Base-by-base conservation (phyloP, 805 yeast species). In the Kuraishia floccosa region DNA sequence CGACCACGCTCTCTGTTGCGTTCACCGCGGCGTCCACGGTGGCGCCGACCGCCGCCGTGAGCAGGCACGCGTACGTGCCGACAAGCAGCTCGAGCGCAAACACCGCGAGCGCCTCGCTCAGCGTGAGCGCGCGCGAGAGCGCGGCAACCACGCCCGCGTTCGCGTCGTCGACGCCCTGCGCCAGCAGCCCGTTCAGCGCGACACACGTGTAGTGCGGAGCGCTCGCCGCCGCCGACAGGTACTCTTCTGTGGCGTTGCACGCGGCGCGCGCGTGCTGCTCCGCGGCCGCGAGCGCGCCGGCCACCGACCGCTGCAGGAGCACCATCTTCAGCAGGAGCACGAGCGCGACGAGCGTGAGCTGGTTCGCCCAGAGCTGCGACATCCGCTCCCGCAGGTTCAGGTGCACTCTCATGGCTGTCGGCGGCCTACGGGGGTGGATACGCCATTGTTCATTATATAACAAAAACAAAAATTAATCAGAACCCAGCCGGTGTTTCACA, bases 41-140 rank as follows among this genome's bases (percentile, higher is more conserved):
- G 3, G 87, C 83, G 43, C 72, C 76, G 5, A 87, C 60, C 0
- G 86, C 72, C 4, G 91, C 76, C 0, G 81, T 72, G 10, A 85
- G 49, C 10, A 91, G 58, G 51, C 98, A 91, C 0, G 80, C 77
- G 52, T 83, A 84, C 0, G 97, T 91, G 0, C 96, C 97, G 2
- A 86, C 51, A 29, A 80, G 69, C 39, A 89, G 43, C 20, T 86
- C 85, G 6, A 89, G 55, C 6, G 72, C 57, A 46, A 89, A 83
- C 4, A 72, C 46, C 1, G 83, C 47, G 25, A 86, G 39, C 25
- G 65, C 61, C 41, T 81, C 77, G 6, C 76, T 56, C 0, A 74
- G 78, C 1, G 72, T 66, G 0, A 83, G 46, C 8, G 72, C 42
- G 29, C 74, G 35, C 1, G 60, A 44, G 8, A 82, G 33, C 1